Base-by-base conservation (phyloP, 768 basidiomycete species). In the Panaeolus papilionaceus region DNA sequence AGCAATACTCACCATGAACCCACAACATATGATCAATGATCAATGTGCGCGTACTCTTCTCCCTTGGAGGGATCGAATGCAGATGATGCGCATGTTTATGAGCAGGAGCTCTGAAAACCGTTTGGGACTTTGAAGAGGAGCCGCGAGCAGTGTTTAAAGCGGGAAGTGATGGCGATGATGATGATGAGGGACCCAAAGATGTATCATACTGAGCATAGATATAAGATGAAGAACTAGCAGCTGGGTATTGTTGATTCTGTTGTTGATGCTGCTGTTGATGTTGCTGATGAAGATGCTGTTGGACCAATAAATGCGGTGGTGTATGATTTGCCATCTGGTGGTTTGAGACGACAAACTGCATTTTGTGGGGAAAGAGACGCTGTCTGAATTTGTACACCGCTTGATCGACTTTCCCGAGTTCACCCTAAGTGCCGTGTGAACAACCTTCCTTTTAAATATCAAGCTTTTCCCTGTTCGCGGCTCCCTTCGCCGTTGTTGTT, bases 61-160 rank as follows among this genome's bases (percentile, higher is more conserved):
- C 93, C 44, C 92, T 81, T 2, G 92, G 94, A 2, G 93, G 93
- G 38, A 95, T 94, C 2, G 92, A 89, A 75, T 95, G 93, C 1
- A 95, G 79, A 75, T 95, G 92, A 75, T 95, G 94, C 0, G 93
- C 93, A 82, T 94, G 92, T 71, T 91, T 93, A 78, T 95, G 94
- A 1, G 94, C 93, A 8, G 92, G 91, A 1, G 91, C 87, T 69
- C 83, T 86, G 80, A 91, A 92, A 0, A 84, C 73, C 20, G 74
- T 51, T 49, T 74, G 75, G 33, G 72, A 58, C 33, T 33, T 58
- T 58, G 54, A 33, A 71, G 64, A 71, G 70, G 64, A 71, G 62
- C 62, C 63, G 54, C 54, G 72, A 38, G 58, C 61, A 63, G 54
- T 33, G 33, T 58, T 58, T 28, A 58, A 16, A 28, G 54, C 4